phyloP scores from a whole-genome alignment of 306 rosid species.

The Ochetophila trinervis region DNA sequence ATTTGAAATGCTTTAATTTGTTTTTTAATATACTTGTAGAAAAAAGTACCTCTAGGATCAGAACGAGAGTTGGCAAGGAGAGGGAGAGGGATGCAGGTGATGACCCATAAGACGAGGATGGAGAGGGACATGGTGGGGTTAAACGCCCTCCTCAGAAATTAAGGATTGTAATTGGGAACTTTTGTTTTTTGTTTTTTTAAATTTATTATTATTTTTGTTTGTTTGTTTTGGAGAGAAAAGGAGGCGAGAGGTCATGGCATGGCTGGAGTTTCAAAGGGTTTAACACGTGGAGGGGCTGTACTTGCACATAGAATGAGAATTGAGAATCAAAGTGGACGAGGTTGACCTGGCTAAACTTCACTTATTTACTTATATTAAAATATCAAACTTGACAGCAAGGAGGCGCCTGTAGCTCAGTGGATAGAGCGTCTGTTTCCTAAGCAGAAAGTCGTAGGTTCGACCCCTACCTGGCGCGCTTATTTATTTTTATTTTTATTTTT shows the following conservation, averaged over 20 bases:
- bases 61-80: slow-evolving; percentile 33
- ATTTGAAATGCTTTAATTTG: too few relatives aligned
- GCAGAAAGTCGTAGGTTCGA: too few relatives aligned
- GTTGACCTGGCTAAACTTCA: slow-evolving; percentile 52
- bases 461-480: too few relatives aligned
- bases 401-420: too few relatives aligned
- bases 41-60: slow-evolving; percentile 41
- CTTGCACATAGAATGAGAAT: slow-evolving; percentile 36
- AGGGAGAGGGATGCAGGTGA: slow-evolving; percentile 44
- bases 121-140: slow-evolving; percentile 48
- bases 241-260: slow-evolving; percentile 19
- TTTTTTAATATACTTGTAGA: too few relatives aligned
- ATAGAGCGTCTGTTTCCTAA: too few relatives aligned
- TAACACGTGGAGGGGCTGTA: slow-evolving; percentile 37
- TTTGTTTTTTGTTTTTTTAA: too few relatives aligned
- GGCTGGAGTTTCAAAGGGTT: slow-evolving; percentile 9
- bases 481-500: too few relatives aligned
- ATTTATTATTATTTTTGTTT: background rate
- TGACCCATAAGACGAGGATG: slow-evolving; percentile 56
- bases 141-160: background rate
- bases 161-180: slow-evolving; percentile 24
- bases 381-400: too few relatives aligned
- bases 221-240: slow-evolving; percentile 14
- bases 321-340: background rate
- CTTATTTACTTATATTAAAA: too few relatives aligned